Evolutionary conservation across 768 basidiomycete species (phyloP), one percentile per base, ranked within the genome.

Genomic region (Leccinum subtestaceum): DNA sequence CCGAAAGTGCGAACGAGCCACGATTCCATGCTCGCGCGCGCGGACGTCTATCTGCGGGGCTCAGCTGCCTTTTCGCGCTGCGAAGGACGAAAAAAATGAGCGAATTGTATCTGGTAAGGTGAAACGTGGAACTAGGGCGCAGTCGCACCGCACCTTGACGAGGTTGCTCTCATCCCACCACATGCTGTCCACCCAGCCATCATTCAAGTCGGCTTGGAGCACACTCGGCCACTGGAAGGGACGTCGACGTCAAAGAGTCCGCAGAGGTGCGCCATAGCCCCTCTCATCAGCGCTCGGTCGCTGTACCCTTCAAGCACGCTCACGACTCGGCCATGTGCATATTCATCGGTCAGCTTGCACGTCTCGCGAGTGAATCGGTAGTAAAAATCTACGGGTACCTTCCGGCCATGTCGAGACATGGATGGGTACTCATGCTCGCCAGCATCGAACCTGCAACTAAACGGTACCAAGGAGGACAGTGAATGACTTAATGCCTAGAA

Each of bases 251-350:
- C 69, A 2, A 77, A 77, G 29, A 98, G 74, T 4, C 95, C 95
- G 7, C 77, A 75, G 71, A 75, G 71, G 69, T 94, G 90, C 0
- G 93, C 90, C 82, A 94, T 84, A 0, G 87, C 81, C 0, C 90
- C 96, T 61, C 90, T 93, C 6, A 78, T 85, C 55, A 98, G 77
- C 0, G 96, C 95, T 6, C 88, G 81, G 70, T 98, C 95, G 64
- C 91, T 92, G 67, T 98, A 98, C 2, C 95, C 96, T 75, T 99
- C 96, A 1, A 99, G 83, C 0, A 98, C 91, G 64, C 92, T 94
- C 40, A 98, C 79, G 5, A 96, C 65, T 45, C 86, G 81, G 0
- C 94, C 93, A 25, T 25, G 25, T 25, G 25, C 25, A 25, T 25
- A 25, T 25, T 25, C 25, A 25, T 25, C 25, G 25, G 25, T 86